A percentile compares a stretch with the other conserved stretches of the same genome.
Evolutionary conservation across 176 grass and related monocot genomes (phyloP).

Genomic region (Triticum aestivum): DNA sequence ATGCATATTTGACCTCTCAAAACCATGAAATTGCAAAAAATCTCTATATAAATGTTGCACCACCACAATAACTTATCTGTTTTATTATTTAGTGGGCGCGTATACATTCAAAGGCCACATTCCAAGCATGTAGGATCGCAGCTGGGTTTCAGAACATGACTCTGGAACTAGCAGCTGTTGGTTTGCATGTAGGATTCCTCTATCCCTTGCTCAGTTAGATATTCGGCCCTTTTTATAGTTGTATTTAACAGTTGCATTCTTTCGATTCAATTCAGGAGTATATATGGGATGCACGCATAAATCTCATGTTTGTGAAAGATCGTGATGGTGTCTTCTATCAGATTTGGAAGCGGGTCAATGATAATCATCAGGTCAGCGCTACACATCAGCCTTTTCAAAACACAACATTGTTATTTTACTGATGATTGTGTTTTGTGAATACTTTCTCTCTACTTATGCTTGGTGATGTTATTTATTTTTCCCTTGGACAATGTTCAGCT

Average conservation of each 20-base stretch:
- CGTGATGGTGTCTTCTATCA: constrained; percentile 5
- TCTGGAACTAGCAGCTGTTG: too few relatives aligned
- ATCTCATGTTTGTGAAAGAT: background rate
- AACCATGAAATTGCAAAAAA: background rate
- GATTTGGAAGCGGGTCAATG: constrained; percentile 3
- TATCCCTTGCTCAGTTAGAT: background rate
- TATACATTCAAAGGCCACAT: background rate
- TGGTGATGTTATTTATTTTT: background rate
- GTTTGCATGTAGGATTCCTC: background rate
- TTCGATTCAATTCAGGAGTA: constrained; percentile 1
- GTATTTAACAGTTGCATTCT: background rate
- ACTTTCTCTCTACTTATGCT: background rate
- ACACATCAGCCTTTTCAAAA: background rate
- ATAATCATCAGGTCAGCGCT: constrained; percentile 6
- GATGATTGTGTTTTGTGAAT: background rate
- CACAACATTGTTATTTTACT: background rate
- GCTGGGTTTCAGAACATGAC: background rate
- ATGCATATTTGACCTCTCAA: background rate
- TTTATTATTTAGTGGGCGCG: background rate
- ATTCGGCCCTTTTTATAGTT: background rate
- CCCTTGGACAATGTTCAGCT: background rate
- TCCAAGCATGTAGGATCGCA: constrained; percentile 6
- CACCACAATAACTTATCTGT: background rate
- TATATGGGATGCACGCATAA: background rate
- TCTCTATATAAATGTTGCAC: too few relatives aligned